Base-by-base conservation (phyloP, 148 eudicot species). In the Arbutus unedo region DNA sequence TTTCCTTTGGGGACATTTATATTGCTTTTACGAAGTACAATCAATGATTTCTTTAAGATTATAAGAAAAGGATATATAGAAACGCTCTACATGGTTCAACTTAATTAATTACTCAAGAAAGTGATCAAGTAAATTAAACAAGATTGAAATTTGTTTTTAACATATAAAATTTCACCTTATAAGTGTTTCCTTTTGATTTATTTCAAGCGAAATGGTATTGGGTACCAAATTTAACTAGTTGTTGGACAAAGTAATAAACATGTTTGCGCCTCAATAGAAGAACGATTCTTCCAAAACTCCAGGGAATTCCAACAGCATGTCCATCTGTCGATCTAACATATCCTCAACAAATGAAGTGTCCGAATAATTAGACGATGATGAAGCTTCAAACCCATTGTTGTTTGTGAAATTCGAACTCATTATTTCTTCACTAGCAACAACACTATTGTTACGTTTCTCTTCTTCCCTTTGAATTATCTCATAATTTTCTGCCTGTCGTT, bases 251-350 rank as follows among this genome's bases (percentile, higher is more conserved):
- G 19, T 23, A 66, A 66, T 9, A 25, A 66, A 25, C 6, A 10
- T 80, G 19, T 72, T 78, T 57, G 15, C 53, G n/a, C 31, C 45
- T 85, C 50, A 88, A 80, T 81, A 89, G 89, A 89, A 89, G 83
- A 88, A 88, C 49, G 91, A 89, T 31, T 92, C 98, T 78, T 91
- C 98, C 78, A 88, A 82, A 23, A 92, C 87, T 45, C 90, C 89
- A 64, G 95, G 88, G 67, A 91, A 86, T 79, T 90, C 89, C 85
- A 88, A 78, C 73, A 91, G 84, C 92, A 88, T 88, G 66, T 89
- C 93, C 59, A 86, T 85, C 80, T 94, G 93, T 43, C 82, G 87
- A 81, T 92, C 91, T 0, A 92, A 78, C 89, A 94, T 92, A 13
- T 89, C 88, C 80, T 94, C 93, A 81, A 94, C 85, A 85, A 91